A percentile compares a stretch with the other conserved stretches of the same genome.
Conservation (phyloP, 352 stramenopile species). For the Globisporangium parvum region DNA sequence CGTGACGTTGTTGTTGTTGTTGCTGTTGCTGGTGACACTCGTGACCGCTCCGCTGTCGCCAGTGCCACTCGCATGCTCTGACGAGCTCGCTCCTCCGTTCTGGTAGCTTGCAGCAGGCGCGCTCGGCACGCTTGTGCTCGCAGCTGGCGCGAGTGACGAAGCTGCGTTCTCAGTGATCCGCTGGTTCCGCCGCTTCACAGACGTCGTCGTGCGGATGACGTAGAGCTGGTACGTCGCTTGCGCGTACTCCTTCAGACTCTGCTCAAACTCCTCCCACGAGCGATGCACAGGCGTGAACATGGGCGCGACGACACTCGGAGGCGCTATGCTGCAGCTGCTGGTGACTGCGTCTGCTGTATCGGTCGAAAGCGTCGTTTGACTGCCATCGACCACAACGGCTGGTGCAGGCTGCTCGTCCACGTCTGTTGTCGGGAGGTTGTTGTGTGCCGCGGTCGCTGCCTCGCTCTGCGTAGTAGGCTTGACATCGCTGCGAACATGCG, state of each 20-base stretch:
- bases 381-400: too few species aligned
- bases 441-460: too few species aligned
- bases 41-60: too few species aligned
- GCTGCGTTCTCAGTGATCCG: slow-evolving; percentile 46
- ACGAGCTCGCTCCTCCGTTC: too few species aligned
- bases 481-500: too few species aligned
- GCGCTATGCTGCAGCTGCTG: not conserved
- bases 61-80: too few species aligned
- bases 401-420: too few species aligned
- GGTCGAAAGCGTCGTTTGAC: not conserved
- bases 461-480: too few species aligned
- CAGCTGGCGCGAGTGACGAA: not conserved
- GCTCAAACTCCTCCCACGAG: slow-evolving; percentile 67
- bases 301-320: slow-evolving; percentile 25
- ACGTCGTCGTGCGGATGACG: slow-evolving; percentile 74
- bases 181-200: slow-evolving; percentile 57
- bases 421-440: too few species aligned
- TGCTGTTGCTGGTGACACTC: not conserved
- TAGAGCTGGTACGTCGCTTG: slow-evolving; percentile 66
- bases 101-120: too few species aligned
- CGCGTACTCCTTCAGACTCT: slow-evolving; percentile 50
- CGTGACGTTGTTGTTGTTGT: not conserved
- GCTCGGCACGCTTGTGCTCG: too few species aligned
- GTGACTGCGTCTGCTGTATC: not conserved
- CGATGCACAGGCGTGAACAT: slow-evolving; percentile 41